Conservation (phyloP, 2,329 filamentous ascomycete species). For the Monosporascus sp. region DNA sequence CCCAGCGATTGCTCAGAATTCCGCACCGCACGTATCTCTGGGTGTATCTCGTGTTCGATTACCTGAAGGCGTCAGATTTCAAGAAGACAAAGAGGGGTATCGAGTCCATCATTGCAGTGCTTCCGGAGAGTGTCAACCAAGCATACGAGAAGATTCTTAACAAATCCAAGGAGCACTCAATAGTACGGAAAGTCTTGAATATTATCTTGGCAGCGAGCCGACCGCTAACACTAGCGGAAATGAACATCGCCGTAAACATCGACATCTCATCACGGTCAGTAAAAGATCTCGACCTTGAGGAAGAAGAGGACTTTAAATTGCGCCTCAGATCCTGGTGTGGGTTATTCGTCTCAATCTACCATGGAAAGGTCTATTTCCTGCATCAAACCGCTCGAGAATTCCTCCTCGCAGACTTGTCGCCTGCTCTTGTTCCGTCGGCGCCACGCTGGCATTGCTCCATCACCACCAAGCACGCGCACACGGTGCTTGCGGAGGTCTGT, state of each 20-base stretch:
- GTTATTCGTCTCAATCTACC: slow-evolving; percentile 23
- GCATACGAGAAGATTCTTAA: slow-evolving; percentile 25
- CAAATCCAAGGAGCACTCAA: slow-evolving; percentile 9
- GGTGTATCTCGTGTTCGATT: slow-evolving; percentile 31
- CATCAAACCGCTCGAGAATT: slow-evolving; percentile 30
- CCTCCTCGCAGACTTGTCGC: slow-evolving; percentile 14
- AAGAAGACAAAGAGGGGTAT: slow-evolving; percentile 7
- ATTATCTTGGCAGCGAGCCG: too few species aligned
- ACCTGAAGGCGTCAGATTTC: slow-evolving; percentile 13
- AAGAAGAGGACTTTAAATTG: slow-evolving; percentile 10
- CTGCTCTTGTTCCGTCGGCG: too few species aligned
- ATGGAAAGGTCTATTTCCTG: slow-evolving; percentile 24
- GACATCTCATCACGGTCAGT: too few species aligned
- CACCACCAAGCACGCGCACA: too few species aligned
- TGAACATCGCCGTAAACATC: too few species aligned
- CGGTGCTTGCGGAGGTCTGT: too few species aligned
- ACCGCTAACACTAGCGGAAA: too few species aligned
- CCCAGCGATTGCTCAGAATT: slow-evolving; percentile 10
- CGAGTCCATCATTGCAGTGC: slow-evolving; percentile 10
- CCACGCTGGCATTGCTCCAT: too few species aligned
- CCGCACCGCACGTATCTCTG: slow-evolving; percentile 33
- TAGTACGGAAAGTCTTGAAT: too few species aligned
- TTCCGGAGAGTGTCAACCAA: slow-evolving; percentile 25
- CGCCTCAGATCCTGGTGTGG: slow-evolving; percentile 21
- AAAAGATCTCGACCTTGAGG: slow-evolving; percentile 1